These are phyloP conservation scores for Mrakiaceae sp. DNA, from an alignment of 1,284 basidiomycete genomes.

Conservation along the genomic window DNA sequence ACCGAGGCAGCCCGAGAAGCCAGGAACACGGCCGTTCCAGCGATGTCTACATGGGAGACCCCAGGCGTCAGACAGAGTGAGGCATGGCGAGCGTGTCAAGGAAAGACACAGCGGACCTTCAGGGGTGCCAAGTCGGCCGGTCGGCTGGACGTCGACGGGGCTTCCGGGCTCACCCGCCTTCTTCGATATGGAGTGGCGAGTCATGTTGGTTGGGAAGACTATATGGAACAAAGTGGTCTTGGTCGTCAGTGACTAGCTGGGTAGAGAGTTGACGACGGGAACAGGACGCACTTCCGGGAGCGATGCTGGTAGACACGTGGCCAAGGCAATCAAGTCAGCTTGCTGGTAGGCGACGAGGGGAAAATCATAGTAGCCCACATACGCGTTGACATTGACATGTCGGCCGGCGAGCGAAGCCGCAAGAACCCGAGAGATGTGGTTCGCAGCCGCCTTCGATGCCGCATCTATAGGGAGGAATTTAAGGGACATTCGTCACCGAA, in stretches of 20 bases:
- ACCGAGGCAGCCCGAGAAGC: constrained; percentile 52
- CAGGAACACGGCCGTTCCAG: constrained; percentile 61
- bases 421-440: constrained; percentile 64
- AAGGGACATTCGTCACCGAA: too few relatives aligned
- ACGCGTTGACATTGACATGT: constrained; percentile 65
- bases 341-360: background rate
- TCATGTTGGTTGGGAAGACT: constrained; percentile 82
- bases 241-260: too few relatives aligned
- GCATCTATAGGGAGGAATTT: constrained; percentile 42
- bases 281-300: constrained; percentile 32
- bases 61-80: background rate
- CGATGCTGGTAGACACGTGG: background rate
- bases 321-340: background rate
- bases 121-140: constrained; percentile 37
- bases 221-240: too few relatives aligned
- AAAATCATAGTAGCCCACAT: constrained; percentile 56
- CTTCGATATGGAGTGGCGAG: constrained; percentile 55
- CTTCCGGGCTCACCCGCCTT: constrained; percentile 40
- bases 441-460: constrained; percentile 59
- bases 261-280: too few relatives aligned
- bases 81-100: background rate
- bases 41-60: constrained; percentile 51
- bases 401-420: constrained; percentile 54
- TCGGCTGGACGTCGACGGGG: constrained; percentile 43
- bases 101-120: background rate